Percentiles rank a stretch among this genome's conserved stretches.
Conservation (phyloP, 768 basidiomycete genomes). For the Epithele typhae region DNA sequence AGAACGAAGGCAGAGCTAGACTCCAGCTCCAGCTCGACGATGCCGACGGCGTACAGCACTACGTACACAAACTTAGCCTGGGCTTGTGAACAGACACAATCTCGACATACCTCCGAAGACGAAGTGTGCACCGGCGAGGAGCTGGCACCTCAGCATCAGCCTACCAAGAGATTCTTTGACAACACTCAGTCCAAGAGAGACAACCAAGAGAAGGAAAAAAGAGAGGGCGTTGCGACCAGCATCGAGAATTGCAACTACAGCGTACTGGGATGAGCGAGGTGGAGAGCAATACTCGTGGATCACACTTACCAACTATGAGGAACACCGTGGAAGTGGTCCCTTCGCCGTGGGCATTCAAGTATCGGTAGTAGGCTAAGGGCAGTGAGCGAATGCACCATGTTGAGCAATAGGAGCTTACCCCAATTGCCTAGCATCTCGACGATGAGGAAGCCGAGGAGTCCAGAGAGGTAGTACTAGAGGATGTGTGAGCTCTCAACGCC, state of each 20-base stretch:
- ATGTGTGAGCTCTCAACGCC: not conserved
- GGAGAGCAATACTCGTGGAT: not conserved
- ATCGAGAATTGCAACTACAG: conserved; percentile 84
- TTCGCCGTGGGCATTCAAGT: conserved; percentile 83
- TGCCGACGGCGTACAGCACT: conserved; percentile 93
- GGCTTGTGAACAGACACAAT: not conserved
- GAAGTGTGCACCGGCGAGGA: conserved; percentile 83
- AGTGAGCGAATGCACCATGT: not conserved
- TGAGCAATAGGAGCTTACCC: conserved; percentile 35
- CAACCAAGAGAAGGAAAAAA: conserved; percentile 92
- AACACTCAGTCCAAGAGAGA: conserved; percentile 88
- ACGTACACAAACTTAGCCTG: not conserved
- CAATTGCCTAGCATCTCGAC: conserved; percentile 94
- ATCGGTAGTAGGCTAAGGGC: conserved; percentile 82
- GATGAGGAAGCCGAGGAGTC: conserved; percentile 78
- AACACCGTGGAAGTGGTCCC: conserved; percentile 78
- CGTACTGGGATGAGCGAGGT: not conserved
- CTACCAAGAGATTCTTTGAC: conserved; percentile 83
- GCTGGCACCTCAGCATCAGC: conserved; percentile 80
- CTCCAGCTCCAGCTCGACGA: conserved; percentile 89
- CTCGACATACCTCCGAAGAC: conserved; percentile 84
- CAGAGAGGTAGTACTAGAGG: conserved; percentile 82
- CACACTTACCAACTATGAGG: conserved; percentile 77
- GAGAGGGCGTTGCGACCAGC: conserved; percentile 92
- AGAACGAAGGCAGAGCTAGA: conserved; percentile 82